Evolutionary conservation across 805 yeast species (phyloP), one percentile per base, ranked within the genome.

Genomic region (Crinitomyces ghanaensis): DNA sequence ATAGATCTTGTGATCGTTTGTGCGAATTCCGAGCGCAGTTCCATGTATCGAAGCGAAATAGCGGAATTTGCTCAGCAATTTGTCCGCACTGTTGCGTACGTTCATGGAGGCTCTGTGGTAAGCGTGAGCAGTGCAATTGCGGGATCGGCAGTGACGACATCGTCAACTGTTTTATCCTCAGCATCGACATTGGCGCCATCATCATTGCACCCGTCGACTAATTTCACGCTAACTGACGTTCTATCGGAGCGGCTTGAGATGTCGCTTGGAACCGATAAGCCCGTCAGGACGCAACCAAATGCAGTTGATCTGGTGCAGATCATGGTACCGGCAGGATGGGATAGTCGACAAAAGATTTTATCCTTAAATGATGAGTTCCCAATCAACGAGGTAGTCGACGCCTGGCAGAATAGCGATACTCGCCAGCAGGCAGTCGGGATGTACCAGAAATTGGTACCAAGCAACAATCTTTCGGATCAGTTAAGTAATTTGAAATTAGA

Each of bases 301-400:
- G 48, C 46, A 4, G 38, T 51, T 6, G 48, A 46, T 15, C 36
- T 39, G 4, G 45, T 44, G 9, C 35, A 41, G 14, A 20, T 51
- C 4, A 28, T 42, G 19, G 41, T 54, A 7, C 60, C 60, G 6
- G 36, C 54, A 4, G 60, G 60, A 12, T 56, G 60, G 60, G 60
- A 56, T 34, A 48, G 57, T 8, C 33, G 41, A 37, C 43, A 47
- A 13, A 54, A 53, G 28, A 55, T 56, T 9, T 32, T 32, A 19
- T 43, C 50, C 2, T 36, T 53, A n/a, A 34, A 40, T 14, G 48
- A 41, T 14, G 45, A 40, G 8, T 47, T 49, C 35, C 47, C 40
- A 13, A 37, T 39, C 9, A 36, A 39, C 5, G 45, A 39, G 13
- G 39, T 45, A 6, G 28, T 41, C 5, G 33, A 37, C 11, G 40